A percentile compares a stretch with the other conserved stretches of the same genome.
Conservation (phyloP, 306 rosid species). For the Notholithocarpus densiflorus region DNA sequence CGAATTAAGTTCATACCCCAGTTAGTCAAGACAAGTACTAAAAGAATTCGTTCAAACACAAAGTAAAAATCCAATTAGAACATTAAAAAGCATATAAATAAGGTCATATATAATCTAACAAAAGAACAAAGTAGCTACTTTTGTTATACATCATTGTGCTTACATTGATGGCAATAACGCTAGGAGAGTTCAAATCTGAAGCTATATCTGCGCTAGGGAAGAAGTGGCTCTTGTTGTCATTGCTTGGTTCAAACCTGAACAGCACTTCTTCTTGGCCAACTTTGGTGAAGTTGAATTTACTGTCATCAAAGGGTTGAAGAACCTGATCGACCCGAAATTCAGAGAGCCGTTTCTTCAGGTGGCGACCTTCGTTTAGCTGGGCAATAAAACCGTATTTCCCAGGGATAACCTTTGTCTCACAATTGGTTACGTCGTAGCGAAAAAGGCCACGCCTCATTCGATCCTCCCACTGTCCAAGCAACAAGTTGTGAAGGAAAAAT, state of each 20-base stretch:
- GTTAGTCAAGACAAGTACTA: no score
- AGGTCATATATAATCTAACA: no score
- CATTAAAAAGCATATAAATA: no score
- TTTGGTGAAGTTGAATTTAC: conserved; percentile 30
- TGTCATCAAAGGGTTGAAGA: conserved; percentile 31
- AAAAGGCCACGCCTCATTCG: conserved; percentile 24
- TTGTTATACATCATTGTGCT: no score
- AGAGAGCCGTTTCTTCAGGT: conserved; percentile 26
- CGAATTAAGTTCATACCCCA: no score
- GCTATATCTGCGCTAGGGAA: no score
- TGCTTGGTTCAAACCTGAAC: conserved; percentile 27
- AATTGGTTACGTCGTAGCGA: conserved; percentile 22
- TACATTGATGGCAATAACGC: no score
- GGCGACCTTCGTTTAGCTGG: conserved; percentile 32
- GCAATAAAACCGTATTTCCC: conserved; percentile 37
- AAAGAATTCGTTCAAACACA: no score
- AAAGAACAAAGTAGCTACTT: no score
- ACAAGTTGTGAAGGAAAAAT: conserved; percentile 31
- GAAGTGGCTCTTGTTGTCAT: not conserved
- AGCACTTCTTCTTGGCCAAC: conserved; percentile 37
- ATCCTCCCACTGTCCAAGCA: conserved; percentile 34
- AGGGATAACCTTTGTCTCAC: conserved; percentile 25
- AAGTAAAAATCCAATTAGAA: no score
- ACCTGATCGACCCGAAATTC: conserved; percentile 32
- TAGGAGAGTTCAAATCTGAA: no score